phyloP scores from a whole-genome alignment of 306 rosid genomes.

The Coriaria nepalensis region DNA sequence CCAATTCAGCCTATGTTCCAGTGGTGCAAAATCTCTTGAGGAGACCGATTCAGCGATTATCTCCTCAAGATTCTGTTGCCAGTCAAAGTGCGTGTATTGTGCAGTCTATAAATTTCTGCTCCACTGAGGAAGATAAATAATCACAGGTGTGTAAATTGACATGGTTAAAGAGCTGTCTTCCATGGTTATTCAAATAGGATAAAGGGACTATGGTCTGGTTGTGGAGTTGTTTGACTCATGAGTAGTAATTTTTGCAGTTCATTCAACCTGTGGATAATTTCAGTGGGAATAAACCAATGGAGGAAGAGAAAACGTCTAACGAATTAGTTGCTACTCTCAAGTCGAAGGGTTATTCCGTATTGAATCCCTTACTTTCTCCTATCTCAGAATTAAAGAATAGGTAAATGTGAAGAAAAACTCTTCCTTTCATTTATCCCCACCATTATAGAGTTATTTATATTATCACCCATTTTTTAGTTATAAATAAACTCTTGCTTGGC shows the following conservation, averaged over 20 bases:
- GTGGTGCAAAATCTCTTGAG: constrained; percentile 38
- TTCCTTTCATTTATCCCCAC: constrained; percentile 1
- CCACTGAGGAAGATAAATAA: constrained; percentile 30
- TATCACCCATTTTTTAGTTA: too few relatives aligned
- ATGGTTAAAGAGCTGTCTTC: background rate
- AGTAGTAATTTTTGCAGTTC: constrained; percentile 30
- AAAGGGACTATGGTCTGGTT: too few relatives aligned
- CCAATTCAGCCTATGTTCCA: constrained; percentile 25
- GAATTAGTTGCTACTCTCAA: constrained; percentile 31
- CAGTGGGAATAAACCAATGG: constrained; percentile 17
- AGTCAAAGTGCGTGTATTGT: constrained; percentile 62
- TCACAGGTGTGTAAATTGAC: constrained; percentile 29
- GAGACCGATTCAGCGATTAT: constrained; percentile 48
- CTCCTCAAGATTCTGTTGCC: constrained; percentile 32
- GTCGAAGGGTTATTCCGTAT: constrained; percentile 29
- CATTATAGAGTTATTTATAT: background rate
- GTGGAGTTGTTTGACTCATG: background rate
- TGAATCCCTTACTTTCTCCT: constrained; percentile 16
- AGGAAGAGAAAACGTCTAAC: constrained; percentile 27
- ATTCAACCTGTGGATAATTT: constrained; percentile 26
- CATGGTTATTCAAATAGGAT: constrained; percentile 1
- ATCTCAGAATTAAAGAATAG: constrained; percentile 24
- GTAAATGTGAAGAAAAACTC: constrained; percentile 12
- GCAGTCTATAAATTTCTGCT: constrained; percentile 37
- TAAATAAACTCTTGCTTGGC: too few relatives aligned